Evolutionary conservation across 352 stramenopile species (phyloP).

Genomic region (Pythium guiyangense): DNA sequence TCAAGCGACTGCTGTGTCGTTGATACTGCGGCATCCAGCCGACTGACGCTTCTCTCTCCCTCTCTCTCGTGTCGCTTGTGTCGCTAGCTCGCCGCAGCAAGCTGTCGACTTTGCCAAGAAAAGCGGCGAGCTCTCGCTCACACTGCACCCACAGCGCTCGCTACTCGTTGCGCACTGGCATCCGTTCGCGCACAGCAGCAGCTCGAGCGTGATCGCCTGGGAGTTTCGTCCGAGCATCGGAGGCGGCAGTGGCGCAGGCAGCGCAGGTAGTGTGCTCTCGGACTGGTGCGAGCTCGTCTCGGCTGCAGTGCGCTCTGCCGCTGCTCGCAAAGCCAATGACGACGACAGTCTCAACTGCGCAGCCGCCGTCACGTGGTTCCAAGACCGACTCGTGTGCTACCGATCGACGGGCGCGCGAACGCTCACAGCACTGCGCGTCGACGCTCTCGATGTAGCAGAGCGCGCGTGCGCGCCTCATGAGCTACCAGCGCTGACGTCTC

Average conservation of each 20-base stretch:
- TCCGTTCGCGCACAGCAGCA: slow-evolving; percentile 6
- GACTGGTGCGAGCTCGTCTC: slow-evolving; percentile 13
- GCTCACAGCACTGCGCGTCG: slow-evolving; percentile 8
- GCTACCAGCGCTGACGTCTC: slow-evolving; percentile 16
- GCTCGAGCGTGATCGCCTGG: slow-evolving; percentile 12
- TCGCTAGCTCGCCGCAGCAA: slow-evolving; percentile 30
- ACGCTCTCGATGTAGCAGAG: not conserved
- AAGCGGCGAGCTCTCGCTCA: slow-evolving; percentile 38
- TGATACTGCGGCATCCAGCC: no score
- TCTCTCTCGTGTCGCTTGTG: no score
- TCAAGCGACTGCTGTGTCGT: not conserved
- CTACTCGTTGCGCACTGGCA: slow-evolving; percentile 48
- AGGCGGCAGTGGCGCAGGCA: slow-evolving; percentile 17
- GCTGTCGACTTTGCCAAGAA: slow-evolving; percentile 47
- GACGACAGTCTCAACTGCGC: slow-evolving; percentile 6
- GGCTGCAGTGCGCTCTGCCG: not conserved
- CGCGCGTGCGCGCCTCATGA: not conserved
- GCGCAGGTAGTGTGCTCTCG: slow-evolving; percentile 19
- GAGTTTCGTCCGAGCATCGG: slow-evolving; percentile 18
- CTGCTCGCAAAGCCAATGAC: not conserved
- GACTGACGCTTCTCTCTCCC: not conserved
- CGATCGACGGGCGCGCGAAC: slow-evolving; percentile 6
- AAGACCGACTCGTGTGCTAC: slow-evolving; percentile 11
- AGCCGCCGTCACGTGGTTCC: slow-evolving; percentile 9
- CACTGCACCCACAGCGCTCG: slow-evolving; percentile 34